phyloP scores from a whole-genome alignment of 495 filamentous ascomycete genomes.

The Mytilinidion resinicola region DNA sequence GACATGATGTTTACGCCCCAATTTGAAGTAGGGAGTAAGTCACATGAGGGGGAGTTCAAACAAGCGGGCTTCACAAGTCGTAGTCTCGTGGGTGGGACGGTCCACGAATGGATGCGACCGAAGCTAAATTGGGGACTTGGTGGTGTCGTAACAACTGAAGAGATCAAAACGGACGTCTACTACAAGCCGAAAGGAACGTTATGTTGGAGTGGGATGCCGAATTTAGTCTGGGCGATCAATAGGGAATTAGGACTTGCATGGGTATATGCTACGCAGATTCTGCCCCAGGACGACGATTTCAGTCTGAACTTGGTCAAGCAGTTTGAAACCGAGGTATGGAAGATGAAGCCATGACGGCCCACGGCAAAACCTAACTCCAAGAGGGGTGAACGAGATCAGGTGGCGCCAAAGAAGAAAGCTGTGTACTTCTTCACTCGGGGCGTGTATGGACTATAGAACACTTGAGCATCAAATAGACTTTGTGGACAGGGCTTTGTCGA shows the following conservation, averaged over 20 bases:
- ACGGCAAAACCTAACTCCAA: no score
- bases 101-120: not conserved
- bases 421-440: no score
- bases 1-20: slow-evolving; percentile 20
- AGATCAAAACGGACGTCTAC: slow-evolving; percentile 12
- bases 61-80: no score
- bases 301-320: not conserved
- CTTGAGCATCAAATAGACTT: no score
- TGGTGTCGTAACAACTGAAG: slow-evolving; percentile 6
- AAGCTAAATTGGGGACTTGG: slow-evolving; percentile 12
- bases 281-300: slow-evolving; percentile 16
- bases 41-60: not conserved
- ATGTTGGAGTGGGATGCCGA: slow-evolving; percentile 22
- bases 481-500: no score
- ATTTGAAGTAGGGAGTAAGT: not conserved
- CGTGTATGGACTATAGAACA: no score
- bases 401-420: no score
- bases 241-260: slow-evolving; percentile 14
- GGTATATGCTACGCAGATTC: slow-evolving; percentile 19
- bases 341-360: not conserved
- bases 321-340: slow-evolving; percentile 21
- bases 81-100: not conserved
- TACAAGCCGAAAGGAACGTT: slow-evolving; percentile 24
- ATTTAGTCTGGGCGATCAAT: slow-evolving; percentile 20
- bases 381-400: no score